A percentile compares a stretch with the other conserved stretches of the same genome.
Conservation (phyloP, 2,329 filamentous ascomycete species). For the Beauveria sp. region DNA sequence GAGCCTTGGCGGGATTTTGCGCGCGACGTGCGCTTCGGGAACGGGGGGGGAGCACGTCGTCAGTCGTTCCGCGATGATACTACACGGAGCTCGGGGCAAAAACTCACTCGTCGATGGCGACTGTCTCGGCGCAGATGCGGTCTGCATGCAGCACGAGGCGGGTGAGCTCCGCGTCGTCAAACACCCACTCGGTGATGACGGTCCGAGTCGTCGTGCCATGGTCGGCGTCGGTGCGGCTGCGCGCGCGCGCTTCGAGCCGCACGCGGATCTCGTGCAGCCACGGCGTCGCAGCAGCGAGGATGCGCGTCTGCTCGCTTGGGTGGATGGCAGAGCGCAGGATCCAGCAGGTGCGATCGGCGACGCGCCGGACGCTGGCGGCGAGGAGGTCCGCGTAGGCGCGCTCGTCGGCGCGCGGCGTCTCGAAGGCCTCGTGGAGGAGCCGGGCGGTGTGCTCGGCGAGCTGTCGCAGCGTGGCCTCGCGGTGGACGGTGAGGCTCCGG, state of each 20-base stretch:
- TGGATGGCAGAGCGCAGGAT: background rate
- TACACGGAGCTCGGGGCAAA: no score
- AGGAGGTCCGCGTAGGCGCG: conserved; percentile 8
- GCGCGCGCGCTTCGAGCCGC: background rate
- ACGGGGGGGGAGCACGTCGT: background rate
- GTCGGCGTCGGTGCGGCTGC: background rate
- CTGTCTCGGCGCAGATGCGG: background rate
- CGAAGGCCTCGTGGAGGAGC: background rate
- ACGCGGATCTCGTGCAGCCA: conserved; percentile 1
- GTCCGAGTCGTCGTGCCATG: background rate
- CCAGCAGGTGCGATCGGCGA: background rate
- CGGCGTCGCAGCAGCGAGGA: background rate
- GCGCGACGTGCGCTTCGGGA: background rate
- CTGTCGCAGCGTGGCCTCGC: background rate
- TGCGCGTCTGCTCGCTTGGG: background rate
- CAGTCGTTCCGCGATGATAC: background rate
- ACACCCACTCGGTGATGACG: conserved; percentile 2
- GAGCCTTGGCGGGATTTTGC: background rate
- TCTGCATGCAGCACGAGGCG: background rate
- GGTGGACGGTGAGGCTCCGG: background rate
- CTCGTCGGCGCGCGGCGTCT: background rate
- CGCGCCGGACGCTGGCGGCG: background rate
- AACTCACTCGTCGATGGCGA: background rate
- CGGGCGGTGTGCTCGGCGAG: background rate
- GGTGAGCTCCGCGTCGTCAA: background rate